Conservation (phyloP, 208 protist species). For the Naegleria fowleri region DNA sequence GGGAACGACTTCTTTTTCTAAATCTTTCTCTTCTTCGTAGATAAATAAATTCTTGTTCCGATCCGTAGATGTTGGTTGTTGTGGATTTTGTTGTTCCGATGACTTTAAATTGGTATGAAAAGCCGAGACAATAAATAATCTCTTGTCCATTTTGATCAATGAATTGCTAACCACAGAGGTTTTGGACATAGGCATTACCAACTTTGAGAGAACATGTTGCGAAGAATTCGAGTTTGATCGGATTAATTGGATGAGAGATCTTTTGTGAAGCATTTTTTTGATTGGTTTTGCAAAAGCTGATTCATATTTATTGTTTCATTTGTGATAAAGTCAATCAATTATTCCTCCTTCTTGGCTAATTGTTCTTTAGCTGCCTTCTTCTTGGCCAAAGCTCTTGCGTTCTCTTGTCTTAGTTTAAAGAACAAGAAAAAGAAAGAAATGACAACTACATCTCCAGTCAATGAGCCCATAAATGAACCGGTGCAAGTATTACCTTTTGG, state of each 20-base stretch:
- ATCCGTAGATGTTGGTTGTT: neutral
- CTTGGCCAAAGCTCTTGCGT: neutral
- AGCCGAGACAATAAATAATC: neutral
- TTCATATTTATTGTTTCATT: no score
- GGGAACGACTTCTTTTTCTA: neutral
- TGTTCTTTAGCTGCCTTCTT: neutral
- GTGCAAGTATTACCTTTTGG: neutral
- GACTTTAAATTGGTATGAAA: neutral
- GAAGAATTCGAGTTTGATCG: neutral
- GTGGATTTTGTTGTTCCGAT: neutral
- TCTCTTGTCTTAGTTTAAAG: neutral
- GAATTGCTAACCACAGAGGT: no score
- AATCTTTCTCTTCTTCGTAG: neutral
- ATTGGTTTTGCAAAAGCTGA: neutral
- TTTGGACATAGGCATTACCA: neutral
- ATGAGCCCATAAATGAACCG: neutral
- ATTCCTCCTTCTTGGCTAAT: neutral
- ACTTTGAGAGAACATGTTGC: neutral
- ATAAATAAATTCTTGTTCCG: neutral
- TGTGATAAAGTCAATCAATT: neutral
- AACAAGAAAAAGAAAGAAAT: slow-evolving; percentile 20
- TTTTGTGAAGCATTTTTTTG: neutral
- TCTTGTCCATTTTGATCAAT: neutral
- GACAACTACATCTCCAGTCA: neutral
- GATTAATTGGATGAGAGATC: neutral